Conservation (phyloP, 257 asterid species). For the Marsdenia floribunda region DNA sequence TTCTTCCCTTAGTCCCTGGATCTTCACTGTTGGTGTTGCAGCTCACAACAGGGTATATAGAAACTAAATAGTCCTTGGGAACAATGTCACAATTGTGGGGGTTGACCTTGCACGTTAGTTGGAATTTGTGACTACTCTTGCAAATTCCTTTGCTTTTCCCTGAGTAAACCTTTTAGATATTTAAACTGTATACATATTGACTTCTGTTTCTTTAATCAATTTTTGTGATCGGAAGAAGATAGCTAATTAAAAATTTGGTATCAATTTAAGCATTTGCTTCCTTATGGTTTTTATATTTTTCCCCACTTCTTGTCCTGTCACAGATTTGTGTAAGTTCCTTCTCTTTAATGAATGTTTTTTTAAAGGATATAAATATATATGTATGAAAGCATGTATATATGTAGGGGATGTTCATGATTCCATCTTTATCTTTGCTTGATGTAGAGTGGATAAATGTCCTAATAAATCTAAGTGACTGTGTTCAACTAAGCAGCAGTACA, state of each 20-base stretch:
- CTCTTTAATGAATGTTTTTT: too few species aligned
- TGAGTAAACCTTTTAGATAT: not conserved
- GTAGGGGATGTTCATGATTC: not conserved
- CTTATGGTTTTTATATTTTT: not conserved
- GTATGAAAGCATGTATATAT: not conserved
- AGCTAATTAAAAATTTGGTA: not conserved
- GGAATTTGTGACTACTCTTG: not conserved
- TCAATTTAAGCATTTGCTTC: not conserved
- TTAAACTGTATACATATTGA: not conserved
- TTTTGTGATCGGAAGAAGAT: not conserved
- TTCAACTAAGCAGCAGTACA: not conserved
- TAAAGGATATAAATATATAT: too few species aligned
- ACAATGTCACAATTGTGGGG: slow-evolving; percentile 73
- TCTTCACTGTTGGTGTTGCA: slow-evolving; percentile 92
- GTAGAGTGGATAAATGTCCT: not conserved
- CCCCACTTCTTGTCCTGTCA: not conserved
- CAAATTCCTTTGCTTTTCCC: not conserved
- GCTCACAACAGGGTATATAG: slow-evolving; percentile 78
- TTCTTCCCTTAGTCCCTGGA: slow-evolving; percentile 96
- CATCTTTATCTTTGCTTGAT: not conserved
- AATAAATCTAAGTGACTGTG: not conserved
- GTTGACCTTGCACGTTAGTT: slow-evolving; percentile 98
- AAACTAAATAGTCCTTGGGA: slow-evolving; percentile 82
- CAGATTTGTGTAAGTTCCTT: not conserved
- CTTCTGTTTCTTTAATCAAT: not conserved